Evolutionary conservation across 805 yeast species (phyloP).

Genomic region (Hanseniaspora guilliermondii): DNA sequence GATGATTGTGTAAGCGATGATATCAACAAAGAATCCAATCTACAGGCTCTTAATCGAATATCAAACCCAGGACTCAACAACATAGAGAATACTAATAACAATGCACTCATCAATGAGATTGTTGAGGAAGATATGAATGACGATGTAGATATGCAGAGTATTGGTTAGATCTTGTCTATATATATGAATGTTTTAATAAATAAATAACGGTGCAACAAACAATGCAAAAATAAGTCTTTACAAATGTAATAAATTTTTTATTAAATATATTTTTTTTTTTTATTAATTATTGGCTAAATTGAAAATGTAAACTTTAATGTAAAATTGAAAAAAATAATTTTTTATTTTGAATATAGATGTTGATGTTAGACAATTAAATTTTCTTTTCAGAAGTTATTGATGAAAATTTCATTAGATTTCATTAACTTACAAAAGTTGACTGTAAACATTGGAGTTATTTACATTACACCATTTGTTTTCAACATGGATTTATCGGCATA

Average conservation of each 20-base stretch:
- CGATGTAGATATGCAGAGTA: slow-evolving; percentile 13
- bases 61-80: neutral
- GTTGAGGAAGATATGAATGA: neutral
- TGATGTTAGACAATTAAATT: too few species aligned
- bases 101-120: neutral
- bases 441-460: too few species aligned
- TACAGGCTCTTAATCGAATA: neutral
- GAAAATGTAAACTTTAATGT: too few species aligned
- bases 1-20: slow-evolving; percentile 12
- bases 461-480: neutral
- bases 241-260: neutral
- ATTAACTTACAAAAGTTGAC: too few species aligned
- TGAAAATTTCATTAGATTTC: too few species aligned
- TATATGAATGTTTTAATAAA: neutral
- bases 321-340: too few species aligned
- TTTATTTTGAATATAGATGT: too few species aligned
- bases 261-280: too few species aligned
- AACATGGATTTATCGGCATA: neutral
- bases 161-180: neutral
- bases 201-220: neutral
- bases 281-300: neutral
- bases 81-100: neutral
- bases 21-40: slow-evolving; percentile 1
- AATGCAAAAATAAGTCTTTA: too few species aligned
- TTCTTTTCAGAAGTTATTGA: too few species aligned